Base-by-base conservation (phyloP, 2,329 filamentous ascomycete genomes). In the Aschersonia sp. region DNA sequence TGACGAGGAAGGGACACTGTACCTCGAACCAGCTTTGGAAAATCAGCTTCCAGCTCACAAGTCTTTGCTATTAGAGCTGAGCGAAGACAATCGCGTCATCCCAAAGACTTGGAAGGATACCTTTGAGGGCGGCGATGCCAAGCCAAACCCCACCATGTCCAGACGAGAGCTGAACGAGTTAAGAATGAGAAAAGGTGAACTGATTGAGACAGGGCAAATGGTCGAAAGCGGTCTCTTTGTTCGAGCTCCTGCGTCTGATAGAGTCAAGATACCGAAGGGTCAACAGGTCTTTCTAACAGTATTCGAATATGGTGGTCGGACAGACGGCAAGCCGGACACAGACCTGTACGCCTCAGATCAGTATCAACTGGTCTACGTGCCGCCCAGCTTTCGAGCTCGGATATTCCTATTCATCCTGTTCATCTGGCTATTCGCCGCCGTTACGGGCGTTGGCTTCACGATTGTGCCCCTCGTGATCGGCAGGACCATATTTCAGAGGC, bases 371-470 rank as follows among this genome's bases (percentile, higher is more conserved):
- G 83, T 89, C 22, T 92, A 89, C 57, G 68, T 97, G 14, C 92
- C 92, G 6, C 89, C 92, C 0, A 77, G 78, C 64, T 97, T 98
- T 68, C 77, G 83, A 8, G 59, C 79, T 30, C 80, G 94, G 47
- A 81, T 97, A 50, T 84, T 83, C 46, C 66, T 86, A 4, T 97
- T 98, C 65, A 88, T 97, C 53, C 66, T 92, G 48, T 81, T 84
- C 45, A 87, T 98, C 53, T 98, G 92, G 92, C 61, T 88, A 35
- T 97, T 98, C 65, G 90, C 90, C 22, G 89, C 90, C 5, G 71
- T 83, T 10, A 94, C 87, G 0, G 92, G 92, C 30, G 79, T 97
- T 49, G 78, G 83, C 53, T 78, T 86, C 52, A 95, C 92, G 1
- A 83, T 98, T 51, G 67, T 94, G 1, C 94, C 92, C 0, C 74